phyloP scores from a whole-genome alignment of 2,329 filamentous ascomycete genomes.

The Colletotrichum gigasporum region DNA sequence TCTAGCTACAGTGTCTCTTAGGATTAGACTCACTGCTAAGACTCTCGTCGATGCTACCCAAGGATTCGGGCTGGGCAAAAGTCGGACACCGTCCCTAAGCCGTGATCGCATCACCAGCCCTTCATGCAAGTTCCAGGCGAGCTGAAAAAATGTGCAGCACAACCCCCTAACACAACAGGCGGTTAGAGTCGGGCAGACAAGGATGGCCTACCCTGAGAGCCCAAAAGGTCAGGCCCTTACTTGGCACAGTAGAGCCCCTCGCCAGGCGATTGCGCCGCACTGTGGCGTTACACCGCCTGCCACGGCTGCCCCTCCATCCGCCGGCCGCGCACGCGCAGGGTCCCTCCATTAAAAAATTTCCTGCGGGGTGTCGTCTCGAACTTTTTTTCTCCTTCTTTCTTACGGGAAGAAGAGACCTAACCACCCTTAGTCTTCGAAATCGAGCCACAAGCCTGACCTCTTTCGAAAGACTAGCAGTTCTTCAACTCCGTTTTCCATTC shows the following conservation, averaged over 20 bases:
- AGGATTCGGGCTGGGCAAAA: too few relatives aligned
- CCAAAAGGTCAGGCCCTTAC: not conserved
- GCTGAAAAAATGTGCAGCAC: not conserved
- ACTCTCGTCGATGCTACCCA: not conserved
- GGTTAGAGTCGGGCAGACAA: not conserved
- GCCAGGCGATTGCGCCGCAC: not conserved
- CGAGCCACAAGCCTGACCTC: slow-evolving; percentile 41
- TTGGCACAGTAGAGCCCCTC: slow-evolving; percentile 3
- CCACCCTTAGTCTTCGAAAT: slow-evolving; percentile 40
- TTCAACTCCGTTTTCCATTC: slow-evolving; percentile 43
- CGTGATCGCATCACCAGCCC: too few relatives aligned
- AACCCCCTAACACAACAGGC: not conserved
- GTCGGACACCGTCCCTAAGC: too few relatives aligned
- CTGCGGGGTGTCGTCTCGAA: slow-evolving; percentile 38
- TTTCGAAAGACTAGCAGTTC: slow-evolving; percentile 39
- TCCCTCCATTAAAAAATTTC: slow-evolving; percentile 51
- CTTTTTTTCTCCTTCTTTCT: slow-evolving; percentile 55
- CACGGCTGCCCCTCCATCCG: slow-evolving; percentile 24
- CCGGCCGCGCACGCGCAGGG: slow-evolving; percentile 23
- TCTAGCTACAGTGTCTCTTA: not conserved
- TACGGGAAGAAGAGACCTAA: slow-evolving; percentile 61
- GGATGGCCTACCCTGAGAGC: not conserved
- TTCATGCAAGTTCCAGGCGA: not conserved
- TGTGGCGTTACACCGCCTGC: slow-evolving; percentile 27
- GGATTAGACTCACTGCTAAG: not conserved